Percentiles rank a stretch among this genome's conserved stretches.
Conservation (phyloP, 2,329 filamentous ascomycete species). For the Neoarthrinium moseri region DNA sequence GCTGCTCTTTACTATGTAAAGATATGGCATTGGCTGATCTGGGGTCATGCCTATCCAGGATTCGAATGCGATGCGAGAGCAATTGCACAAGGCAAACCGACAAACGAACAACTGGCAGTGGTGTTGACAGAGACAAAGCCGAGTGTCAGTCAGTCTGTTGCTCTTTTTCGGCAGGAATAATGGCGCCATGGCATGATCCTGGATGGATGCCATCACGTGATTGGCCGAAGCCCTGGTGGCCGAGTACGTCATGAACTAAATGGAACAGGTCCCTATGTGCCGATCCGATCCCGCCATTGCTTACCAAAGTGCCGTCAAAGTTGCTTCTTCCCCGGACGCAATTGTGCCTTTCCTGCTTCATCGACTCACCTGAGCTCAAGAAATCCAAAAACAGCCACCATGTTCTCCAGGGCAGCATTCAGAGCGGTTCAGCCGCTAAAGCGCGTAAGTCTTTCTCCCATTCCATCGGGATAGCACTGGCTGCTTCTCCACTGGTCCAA, state of each 20-base stretch:
- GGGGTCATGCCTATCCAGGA: too few species aligned
- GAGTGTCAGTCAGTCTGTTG: too few species aligned
- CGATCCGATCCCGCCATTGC: constrained; percentile 4
- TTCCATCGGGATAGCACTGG: constrained; percentile 24
- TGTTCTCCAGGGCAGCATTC: constrained; percentile 58
- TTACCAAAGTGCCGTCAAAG: constrained; percentile 3
- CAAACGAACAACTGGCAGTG: too few species aligned
- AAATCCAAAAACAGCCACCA: constrained; percentile 32
- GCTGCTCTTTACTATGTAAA: too few species aligned
- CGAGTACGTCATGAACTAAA: constrained; percentile 4
- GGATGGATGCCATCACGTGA: constrained; percentile 9
- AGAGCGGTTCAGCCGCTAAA: constrained; percentile 54
- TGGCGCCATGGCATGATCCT: too few species aligned
- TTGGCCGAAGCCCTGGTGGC: neutral
- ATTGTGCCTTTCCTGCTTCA: neutral
- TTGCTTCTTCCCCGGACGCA: neutral
- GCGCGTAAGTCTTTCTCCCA: constrained; percentile 42
- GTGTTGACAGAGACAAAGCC: too few species aligned
- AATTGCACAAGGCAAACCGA: too few species aligned
- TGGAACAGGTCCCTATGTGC: neutral
- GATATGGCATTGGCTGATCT: too few species aligned
- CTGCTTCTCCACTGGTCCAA: constrained; percentile 7
- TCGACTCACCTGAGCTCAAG: constrained; percentile 7
- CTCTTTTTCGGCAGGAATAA: too few species aligned
- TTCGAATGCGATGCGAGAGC: too few species aligned